Base-by-base conservation (phyloP, 164 flowering plant species). In the Litsea cubeba region DNA sequence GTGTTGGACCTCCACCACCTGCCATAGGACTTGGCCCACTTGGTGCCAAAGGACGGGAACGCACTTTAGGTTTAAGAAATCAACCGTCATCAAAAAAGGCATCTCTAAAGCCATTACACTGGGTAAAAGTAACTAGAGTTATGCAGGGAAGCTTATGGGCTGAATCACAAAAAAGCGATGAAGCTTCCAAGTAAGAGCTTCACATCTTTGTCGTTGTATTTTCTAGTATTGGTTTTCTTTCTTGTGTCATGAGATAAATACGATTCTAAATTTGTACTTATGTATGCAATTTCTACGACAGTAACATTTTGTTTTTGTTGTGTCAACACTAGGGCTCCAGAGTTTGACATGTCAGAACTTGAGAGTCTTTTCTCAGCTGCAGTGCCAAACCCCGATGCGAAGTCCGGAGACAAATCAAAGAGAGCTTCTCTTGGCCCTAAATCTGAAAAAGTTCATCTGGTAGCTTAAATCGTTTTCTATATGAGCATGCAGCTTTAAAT, bases 111-210 rank as follows among this genome's bases (percentile, higher is more conserved):
- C 97, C 99, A 62, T 81, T 87, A 77, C 97, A 95, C 73, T 95
- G 99, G 99, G 83, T 91, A 71, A 95, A 95, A 81, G 75, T 95
- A 73, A 82, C 92, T 32, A 88, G 90, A 82, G 98, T 97, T 70
- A 89, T 87, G 75, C 88, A 87, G 73, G 99, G 98, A 77, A 95
- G 96, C 79, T 81, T 95, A 71, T 95, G 99, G 99, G 99, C 90
- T 50, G 98, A 93, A 78, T 73, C 93, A 75, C 94, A 90, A 76
- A 95, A 85, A 76, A 74, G 85, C 73, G 92, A 87, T 76, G 95
- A 93, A 76, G 85, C 88, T 72, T 78, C 91, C 74, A 90, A 81
- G 99, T 91, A 87, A 71, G 18, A 65, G 40, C 18, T 69, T 46
- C 35, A 49, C 18, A 18, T 18, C 54, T 8, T 74, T 17, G 23